Percentiles rank a stretch among this genome's conserved stretches.
Conservation (phyloP, 139 green algal genomes). For the Microglena sp. region DNA sequence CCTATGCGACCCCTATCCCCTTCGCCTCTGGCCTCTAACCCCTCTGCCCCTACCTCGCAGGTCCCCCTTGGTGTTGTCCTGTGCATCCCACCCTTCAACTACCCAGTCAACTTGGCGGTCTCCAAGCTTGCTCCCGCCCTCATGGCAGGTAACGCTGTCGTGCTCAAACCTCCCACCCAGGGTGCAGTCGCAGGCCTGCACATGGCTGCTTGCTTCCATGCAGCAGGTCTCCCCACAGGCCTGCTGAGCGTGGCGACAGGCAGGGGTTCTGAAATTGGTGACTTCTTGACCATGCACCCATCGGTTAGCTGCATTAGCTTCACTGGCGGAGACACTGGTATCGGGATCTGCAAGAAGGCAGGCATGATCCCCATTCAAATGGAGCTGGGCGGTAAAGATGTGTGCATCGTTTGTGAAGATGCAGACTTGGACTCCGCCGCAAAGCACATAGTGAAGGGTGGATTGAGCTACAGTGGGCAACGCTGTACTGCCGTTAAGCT, state of each 20-base stretch:
- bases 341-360: constrained; percentile 57
- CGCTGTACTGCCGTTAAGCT: constrained; percentile 91
- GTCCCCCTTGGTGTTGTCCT: constrained; percentile 88
- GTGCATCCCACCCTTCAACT: constrained; percentile 96
- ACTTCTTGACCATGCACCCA: constrained; percentile 88
- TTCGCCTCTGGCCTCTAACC: too few relatives aligned
- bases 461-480: constrained; percentile 86
- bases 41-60: constrained; percentile 24
- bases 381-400: constrained; percentile 94
- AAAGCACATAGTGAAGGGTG: constrained; percentile 87
- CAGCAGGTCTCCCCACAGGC: constrained; percentile 70
- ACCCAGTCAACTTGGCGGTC: constrained; percentile 91
- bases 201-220: constrained; percentile 82
- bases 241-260: constrained; percentile 76
- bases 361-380: constrained; percentile 93
- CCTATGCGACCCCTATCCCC: too few relatives aligned
- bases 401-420: constrained; percentile 83
- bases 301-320: constrained; percentile 80
- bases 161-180: constrained; percentile 94
- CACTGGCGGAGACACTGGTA: constrained; percentile 74
- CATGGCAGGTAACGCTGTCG: constrained; percentile 91
- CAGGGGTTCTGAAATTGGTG: constrained; percentile 85
- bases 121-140: constrained; percentile 90
- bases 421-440: constrained; percentile 82
- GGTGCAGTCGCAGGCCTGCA: constrained; percentile 73